Evolutionary conservation across 1,139 yeast species (phyloP), one percentile per base, ranked within the genome.

Genomic region (Debaryomyces singareniensis): DNA sequence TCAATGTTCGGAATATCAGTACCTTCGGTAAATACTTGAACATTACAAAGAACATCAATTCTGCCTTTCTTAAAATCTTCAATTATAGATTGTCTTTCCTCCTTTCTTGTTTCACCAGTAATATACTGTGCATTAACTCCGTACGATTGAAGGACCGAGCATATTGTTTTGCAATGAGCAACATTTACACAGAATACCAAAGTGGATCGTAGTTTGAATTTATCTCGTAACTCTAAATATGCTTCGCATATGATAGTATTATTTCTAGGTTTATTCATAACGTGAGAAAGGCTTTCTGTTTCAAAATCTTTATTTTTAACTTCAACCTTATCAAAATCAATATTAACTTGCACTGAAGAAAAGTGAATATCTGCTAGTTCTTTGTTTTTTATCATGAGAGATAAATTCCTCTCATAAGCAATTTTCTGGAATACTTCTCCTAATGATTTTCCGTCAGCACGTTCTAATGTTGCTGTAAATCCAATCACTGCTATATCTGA

Each of bases 1-100:
- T 89, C 97, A 34, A 89, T 82, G 39, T 80, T 79, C 2, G 97
- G 97, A 14, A 89, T 79, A 55, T 89, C 97, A 0, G 97, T 86
- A 0, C 98, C 98, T 53, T 91, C 98, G 0, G 96, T 89, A 43
- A 89, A 81, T 3, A 89, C 86, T 15, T 82, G 86, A 47, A 95
- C 94, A 47, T 91, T 91, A 53, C 93, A 72, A 16, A 89, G 55
- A 0, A 91, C 94, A 3, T 81, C 75, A 16, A 84, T 65, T 12
- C 65, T 47, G 0, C 94, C 89, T 2, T 55, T 44, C 37, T 66
- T 70, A 48, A 89, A 89, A 27, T 72, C 79, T 3, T 61, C 56
- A 1, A 87, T 54, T 0, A 78, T 63, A 1, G 53, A 47, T 9
- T 59, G 66, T 25, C 97, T 61, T 27, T 73, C 78, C 13, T 48